phyloP scores from a whole-genome alignment of 2,329 filamentous ascomycete species.

The Fusarium sororula region DNA sequence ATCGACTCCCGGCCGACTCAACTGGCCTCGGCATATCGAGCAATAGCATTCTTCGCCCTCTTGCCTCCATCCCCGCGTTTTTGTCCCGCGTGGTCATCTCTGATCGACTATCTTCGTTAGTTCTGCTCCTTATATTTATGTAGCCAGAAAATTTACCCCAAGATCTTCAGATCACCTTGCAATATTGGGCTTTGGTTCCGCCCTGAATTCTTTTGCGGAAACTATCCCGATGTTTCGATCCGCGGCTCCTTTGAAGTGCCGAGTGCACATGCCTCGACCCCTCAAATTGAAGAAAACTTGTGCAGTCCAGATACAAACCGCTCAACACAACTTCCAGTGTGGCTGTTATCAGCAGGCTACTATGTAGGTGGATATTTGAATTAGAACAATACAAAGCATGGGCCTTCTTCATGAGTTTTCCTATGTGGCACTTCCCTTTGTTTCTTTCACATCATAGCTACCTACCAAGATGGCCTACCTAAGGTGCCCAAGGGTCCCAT shows the following conservation, averaged over 20 bases:
- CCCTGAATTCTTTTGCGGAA: background rate
- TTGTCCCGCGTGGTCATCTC: background rate
- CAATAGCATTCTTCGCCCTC: conserved; percentile 13
- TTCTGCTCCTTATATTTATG: conserved; percentile 10
- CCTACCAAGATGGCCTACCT: too few species aligned
- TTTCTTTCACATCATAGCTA: background rate
- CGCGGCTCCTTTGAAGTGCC: conserved; percentile 22
- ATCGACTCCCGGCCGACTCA: conserved; percentile 5
- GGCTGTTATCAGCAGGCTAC: background rate
- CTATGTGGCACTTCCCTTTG: background rate
- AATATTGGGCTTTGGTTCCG: background rate
- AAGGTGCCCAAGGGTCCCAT: background rate
- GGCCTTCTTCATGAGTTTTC: background rate
- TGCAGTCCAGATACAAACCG: background rate
- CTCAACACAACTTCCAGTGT: background rate
- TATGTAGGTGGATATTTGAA: background rate
- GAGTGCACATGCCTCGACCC: conserved; percentile 12
- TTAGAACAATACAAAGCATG: conserved; percentile 9
- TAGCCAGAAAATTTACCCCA: conserved; percentile 5
- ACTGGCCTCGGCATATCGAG: conserved; percentile 23
- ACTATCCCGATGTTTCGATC: background rate
- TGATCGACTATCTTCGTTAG: background rate
- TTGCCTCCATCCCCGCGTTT: background rate
- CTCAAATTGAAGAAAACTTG: background rate
- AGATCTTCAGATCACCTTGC: conserved; percentile 3